Evolutionary conservation across 495 filamentous ascomycete species (phyloP).

Genomic region (Penicillium canariense): DNA sequence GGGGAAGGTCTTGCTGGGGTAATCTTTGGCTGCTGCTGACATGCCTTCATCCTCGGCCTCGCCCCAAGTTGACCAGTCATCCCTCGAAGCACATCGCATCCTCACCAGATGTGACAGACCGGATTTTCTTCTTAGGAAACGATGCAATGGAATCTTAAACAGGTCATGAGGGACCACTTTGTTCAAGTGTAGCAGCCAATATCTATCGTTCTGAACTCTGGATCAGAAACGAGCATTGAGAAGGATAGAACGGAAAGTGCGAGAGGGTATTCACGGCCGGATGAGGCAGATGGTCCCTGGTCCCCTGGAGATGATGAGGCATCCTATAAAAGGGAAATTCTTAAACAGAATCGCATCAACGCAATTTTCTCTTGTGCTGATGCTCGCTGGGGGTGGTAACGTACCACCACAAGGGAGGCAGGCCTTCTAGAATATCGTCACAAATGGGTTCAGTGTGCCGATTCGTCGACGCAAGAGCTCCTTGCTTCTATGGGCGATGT

Average conservation of each 20-base stretch:
- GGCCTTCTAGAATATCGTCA: conserved; percentile 31
- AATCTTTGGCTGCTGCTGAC: no score
- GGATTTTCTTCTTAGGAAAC: no score
- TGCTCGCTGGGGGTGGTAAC: conserved; percentile 28
- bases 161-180: no score
- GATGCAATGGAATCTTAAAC: no score
- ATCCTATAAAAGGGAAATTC: conserved; percentile 26
- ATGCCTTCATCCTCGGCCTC: no score
- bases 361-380: conserved; percentile 31
- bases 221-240: neutral
- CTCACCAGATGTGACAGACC: no score
- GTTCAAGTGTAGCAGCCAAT: no score
- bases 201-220: no score
- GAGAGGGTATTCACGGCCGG: conserved; percentile 12
- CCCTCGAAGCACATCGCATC: conserved; percentile 31
- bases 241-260: conserved; percentile 1
- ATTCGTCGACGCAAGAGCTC: conserved; percentile 37
- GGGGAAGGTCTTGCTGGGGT: no score
- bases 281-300: conserved; percentile 35
- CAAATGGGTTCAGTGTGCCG: conserved; percentile 33
- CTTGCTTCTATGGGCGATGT: conserved; percentile 29
- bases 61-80: no score
- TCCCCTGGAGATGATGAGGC: conserved; percentile 36
- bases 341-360: conserved; percentile 30
- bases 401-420: conserved; percentile 23